A percentile compares a stretch with the other conserved stretches of the same genome.
Evolutionary conservation across 768 basidiomycete genomes (phyloP).

Genomic region (Lactifluus subvellereus): DNA sequence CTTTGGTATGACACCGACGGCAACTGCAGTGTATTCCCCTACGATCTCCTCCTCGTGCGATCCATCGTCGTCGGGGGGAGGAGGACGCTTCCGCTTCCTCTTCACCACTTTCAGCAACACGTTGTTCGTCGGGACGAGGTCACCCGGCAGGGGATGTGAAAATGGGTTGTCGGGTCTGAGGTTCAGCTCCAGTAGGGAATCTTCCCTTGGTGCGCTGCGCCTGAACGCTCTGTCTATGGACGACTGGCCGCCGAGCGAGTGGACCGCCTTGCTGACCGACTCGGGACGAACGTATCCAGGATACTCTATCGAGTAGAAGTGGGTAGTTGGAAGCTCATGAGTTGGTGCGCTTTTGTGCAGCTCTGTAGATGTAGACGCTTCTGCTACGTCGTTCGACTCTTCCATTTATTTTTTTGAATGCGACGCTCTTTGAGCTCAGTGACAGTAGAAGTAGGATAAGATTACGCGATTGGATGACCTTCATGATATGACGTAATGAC

Average conservation of each 20-base stretch:
- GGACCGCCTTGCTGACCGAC: conserved; percentile 57
- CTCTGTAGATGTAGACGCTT: background rate
- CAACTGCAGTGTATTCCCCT: conserved; percentile 71
- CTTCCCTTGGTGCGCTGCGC: conserved; percentile 54
- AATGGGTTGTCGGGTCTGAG: conserved; percentile 71
- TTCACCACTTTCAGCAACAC: conserved; percentile 82
- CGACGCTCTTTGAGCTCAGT: too few species aligned
- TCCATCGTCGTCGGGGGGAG: conserved; percentile 7
- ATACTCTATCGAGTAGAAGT: conserved; percentile 83
- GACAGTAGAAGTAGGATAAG: too few species aligned
- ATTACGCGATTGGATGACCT: too few species aligned
- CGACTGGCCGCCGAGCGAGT: conserved; percentile 62
- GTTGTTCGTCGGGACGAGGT: conserved; percentile 70
- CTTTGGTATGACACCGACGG: conserved; percentile 70
- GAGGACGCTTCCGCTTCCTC: conserved; percentile 48
- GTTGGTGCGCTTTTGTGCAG: conserved; percentile 31
- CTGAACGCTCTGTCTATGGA: conserved; percentile 74
- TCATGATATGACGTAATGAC: too few species aligned
- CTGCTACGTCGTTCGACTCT: background rate
- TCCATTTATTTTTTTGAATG: background rate
- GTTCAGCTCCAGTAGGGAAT: conserved; percentile 68
- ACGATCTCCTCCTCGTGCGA: conserved; percentile 26
- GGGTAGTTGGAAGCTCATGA: conserved; percentile 45
- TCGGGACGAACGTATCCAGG: conserved; percentile 71
- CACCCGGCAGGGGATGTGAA: conserved; percentile 79